Evolutionary conservation across 148 eudicot species (phyloP), one percentile per base, ranked within the genome.

Genomic region (Agrostemma githago): DNA sequence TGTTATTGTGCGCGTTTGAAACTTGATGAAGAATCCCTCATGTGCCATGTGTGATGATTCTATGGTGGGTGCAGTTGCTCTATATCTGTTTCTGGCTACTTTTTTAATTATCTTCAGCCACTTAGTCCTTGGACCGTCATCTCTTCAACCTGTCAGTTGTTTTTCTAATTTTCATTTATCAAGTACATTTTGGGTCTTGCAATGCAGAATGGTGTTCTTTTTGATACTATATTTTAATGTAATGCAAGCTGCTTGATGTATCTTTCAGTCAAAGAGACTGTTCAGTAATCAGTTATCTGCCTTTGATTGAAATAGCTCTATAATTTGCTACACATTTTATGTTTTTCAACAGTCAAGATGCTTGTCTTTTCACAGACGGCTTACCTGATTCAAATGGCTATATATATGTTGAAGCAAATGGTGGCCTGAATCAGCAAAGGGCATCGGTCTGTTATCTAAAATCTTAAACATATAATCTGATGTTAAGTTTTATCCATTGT

Each of bases 371-470:
- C 57, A 20, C 72, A n/a, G 26, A 72, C 85, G 88, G 81, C 61
- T 85, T 90, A 73, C 92, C 99, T 14, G 94, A 89, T 68, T 89
- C 97, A 48, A 92, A 90, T 81, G 99, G 99, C 37, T 95, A 86
- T 79, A 80, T 95, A 21, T 95, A 82, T 83, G 85, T 95, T 77
- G 97, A 95, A 80, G 99, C 99, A 76, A 95, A 95, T 84, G 99
- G 99, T 82, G 99, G 99, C 79, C 84, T 95, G 82, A 95, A 95
- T 88, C 99, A 95, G 86, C 99, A 95, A 74, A 86, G 99, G 72
- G 84, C 89, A 75, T 95, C 99, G 85, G 99, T 95, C 76, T 8
- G 66, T 75, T 77, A 60, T 67, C 14, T 73, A 3, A 37, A 67
- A 38, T 75, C 11, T 71, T 53, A 7, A 43, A 6, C 19, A 7